A percentile compares a stretch with the other conserved stretches of the same genome.
Evolutionary conservation across 169 alveolate genomes (phyloP).

Genomic region (Plasmodium yoelii): DNA sequence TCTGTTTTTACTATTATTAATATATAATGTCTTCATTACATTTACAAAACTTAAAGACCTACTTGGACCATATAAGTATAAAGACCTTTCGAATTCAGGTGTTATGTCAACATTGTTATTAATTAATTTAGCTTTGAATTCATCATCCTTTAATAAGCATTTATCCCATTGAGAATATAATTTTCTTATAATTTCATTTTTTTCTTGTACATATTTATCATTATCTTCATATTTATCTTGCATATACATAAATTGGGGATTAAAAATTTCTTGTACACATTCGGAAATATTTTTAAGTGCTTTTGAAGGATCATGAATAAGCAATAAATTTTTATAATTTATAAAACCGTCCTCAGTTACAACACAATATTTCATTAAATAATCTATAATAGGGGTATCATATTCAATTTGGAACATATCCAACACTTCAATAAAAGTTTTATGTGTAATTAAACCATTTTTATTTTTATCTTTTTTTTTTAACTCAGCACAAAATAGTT

Average conservation of each 20-base stretch:
- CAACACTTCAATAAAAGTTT: conserved; percentile 59
- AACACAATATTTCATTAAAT: conserved; percentile 54
- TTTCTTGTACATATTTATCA: conserved; percentile 62
- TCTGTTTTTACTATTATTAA: conserved; percentile 55
- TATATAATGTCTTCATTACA: conserved; percentile 72
- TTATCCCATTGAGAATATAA: conserved; percentile 71
- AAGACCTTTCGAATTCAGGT: conserved; percentile 72
- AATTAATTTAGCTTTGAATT: conserved; percentile 59
- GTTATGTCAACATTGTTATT: conserved; percentile 51
- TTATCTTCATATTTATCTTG: conserved; percentile 72
- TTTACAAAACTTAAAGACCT: conserved; percentile 73
- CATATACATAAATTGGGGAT: conserved; percentile 50
- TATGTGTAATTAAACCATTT: conserved; percentile 57
- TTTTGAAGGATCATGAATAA: conserved; percentile 64
- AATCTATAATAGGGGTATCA: conserved; percentile 45
- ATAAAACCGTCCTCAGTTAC: conserved; percentile 74
- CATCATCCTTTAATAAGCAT: conserved; percentile 72
- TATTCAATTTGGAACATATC: conserved; percentile 64
- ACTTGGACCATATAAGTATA: conserved; percentile 71
- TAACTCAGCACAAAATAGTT: conserved; percentile 48
- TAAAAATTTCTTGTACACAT: conserved; percentile 31
- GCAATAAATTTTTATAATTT: conserved; percentile 58
- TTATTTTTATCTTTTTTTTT: conserved; percentile 69
- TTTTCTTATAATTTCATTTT: conserved; percentile 70
- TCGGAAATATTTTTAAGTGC: conserved; percentile 57